Base-by-base conservation (phyloP, 352 stramenopile genomes). In the Globisporangium camurandrum region DNA sequence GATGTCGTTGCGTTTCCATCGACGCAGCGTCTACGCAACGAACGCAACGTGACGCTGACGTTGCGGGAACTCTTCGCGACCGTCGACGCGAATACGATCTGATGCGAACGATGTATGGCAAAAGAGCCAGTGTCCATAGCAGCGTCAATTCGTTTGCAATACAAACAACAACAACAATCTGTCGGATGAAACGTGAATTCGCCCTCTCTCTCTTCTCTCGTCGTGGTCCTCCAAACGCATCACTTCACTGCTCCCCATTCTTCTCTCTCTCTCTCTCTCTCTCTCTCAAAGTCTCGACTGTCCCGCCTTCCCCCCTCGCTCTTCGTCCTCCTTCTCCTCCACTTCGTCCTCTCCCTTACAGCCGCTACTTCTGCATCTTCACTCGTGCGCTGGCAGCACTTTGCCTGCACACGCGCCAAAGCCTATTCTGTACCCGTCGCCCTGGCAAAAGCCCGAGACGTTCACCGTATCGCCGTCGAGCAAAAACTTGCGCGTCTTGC, bases 391-490 rank as follows among this genome's bases (percentile, higher is more conserved):
- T 23, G 94, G 90, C 42, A 98, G 63, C 37, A 98, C 76, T 54
- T 83, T 96, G 53, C 88, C 94, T 34, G 81, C 74, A 64, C 93
- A 98, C 37, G 76, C 57, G 24, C 96, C 96, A 86, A 99, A 98
- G 39, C 96, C 96, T 66, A 99, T 93, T 67, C 90, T 83, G 66
- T 84, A 86, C 50, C 84, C 83, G 41, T 97, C 59, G 54, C 86
- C 92, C 60, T 96, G 66, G 64, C 92, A 98, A 46, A 80, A 97
- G 16, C 96, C 96, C 48, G 75, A 76, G 54, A 98, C 84, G n/a
- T 86, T 74, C 30, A 99, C 78, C 16, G 73, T 86, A 66, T 98
- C 95, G 38, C 91, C 89, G 68, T 98, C 95, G 63, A 97, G 71
- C 47, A 98, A 71, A 70, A 98, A 98, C 67, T 97, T 98, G 54